Evolutionary conservation across 495 filamentous ascomycete species (phyloP).

Genomic region (Glonium stellatum): DNA sequence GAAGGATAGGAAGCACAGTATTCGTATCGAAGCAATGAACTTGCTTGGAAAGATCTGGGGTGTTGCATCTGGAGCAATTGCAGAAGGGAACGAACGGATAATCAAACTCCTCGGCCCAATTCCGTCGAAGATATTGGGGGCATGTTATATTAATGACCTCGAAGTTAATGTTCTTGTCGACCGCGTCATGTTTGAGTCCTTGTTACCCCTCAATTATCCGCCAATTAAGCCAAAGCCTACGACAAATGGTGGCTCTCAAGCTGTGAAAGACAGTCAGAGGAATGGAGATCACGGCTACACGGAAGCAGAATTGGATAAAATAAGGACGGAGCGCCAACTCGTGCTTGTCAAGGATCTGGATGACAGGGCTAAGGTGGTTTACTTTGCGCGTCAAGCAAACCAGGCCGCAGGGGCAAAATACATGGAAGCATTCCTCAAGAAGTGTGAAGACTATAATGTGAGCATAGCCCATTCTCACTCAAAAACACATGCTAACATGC

Average conservation of each 20-base stretch:
- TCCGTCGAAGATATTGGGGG: slow-evolving; percentile 78
- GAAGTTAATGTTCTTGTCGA: slow-evolving; percentile 82
- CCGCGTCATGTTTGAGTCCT: slow-evolving; percentile 73
- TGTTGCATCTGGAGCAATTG: slow-evolving; percentile 79
- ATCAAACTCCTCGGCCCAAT: slow-evolving; percentile 64
- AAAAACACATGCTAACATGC: neutral
- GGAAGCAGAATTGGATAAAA: slow-evolving; percentile 65
- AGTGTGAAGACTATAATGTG: slow-evolving; percentile 72
- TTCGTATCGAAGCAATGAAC: slow-evolving; percentile 80
- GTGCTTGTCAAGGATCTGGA: slow-evolving; percentile 74
- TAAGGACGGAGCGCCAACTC: slow-evolving; percentile 78
- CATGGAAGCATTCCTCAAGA: slow-evolving; percentile 62
- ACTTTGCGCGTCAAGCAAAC: slow-evolving; percentile 76
- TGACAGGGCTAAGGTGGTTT: slow-evolving; percentile 70
- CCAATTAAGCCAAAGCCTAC: slow-evolving; percentile 63
- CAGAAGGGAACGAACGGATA: slow-evolving; percentile 70
- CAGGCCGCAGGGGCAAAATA: slow-evolving; percentile 63
- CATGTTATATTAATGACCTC: slow-evolving; percentile 81
- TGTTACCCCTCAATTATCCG: slow-evolving; percentile 81
- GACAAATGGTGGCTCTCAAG: slow-evolving; percentile 39
- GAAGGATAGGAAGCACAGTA: slow-evolving; percentile 73
- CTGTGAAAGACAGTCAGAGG: slow-evolving; percentile 45
- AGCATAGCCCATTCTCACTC: neutral
- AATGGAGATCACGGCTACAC: slow-evolving; percentile 43
- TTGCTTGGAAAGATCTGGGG: slow-evolving; percentile 83